Evolutionary conservation across 345 rosid genomes (phyloP), one percentile per base, ranked within the genome.

Genomic region (Syzygium aqueum): DNA sequence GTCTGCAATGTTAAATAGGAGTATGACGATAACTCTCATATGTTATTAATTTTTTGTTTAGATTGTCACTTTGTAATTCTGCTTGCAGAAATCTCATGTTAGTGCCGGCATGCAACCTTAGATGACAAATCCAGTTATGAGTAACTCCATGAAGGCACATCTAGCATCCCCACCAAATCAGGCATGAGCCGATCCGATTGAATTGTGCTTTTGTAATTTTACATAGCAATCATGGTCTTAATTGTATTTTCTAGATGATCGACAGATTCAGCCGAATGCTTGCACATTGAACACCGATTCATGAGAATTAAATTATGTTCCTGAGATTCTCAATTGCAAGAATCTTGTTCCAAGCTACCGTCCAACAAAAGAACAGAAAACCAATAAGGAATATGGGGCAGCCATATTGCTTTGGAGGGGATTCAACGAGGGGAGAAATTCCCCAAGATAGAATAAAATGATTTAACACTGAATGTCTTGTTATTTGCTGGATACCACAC

Each of bases 91-190:
- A 85, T 53, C 88, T 43, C 92, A 95, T 94, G 95, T 92, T 84
- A 91, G 91, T 51, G 84, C 73, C 13, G 94, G 0, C 22, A 27
- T 91, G 87, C 95, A 92, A 87, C 91, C 96, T 51, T 95, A 90
- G 85, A 85, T 94, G 93, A 85, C 92, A 91, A 93, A 90, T 91
- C 88, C 95, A 90, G 53, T 89, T 46, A 37, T 50, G 86, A 90
- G 88, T 84, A 90, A 89, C 85, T 90, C 93, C 88, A 86, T 87
- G 50, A 94, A 90, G 87, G 92, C 94, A 53, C 89, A 90, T 90
- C 94, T 92, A 89, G 22, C 92, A n/a, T 90, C 88, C 73, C 91
- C 90, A 46, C 87, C 94, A 89, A 92, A 91, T 89, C 97, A 93
- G 90, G 98, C 94, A 91, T 86, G 87, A 84, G 52, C 8, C 33